A percentile compares a stretch with the other conserved stretches of the same genome.
These are phyloP conservation scores for Tripterygium wilfordii DNA, from an alignment of 177 flowering plant species.

Conservation along the genomic window DNA sequence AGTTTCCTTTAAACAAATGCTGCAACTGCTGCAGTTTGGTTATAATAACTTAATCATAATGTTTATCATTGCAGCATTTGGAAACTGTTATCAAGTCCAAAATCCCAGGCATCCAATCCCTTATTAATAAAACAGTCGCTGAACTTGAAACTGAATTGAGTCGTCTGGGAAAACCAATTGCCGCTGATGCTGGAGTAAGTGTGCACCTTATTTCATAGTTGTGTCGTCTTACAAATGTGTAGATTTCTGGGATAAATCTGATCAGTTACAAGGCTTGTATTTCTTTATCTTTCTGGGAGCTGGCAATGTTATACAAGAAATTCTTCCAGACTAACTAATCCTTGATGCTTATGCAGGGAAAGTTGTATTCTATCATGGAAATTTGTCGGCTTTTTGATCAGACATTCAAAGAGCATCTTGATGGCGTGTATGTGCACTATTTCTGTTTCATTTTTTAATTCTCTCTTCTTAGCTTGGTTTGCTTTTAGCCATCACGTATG, in stretches of 20 bases:
- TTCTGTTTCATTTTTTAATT: background rate
- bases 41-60: conserved; percentile 6
- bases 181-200: conserved; percentile 93
- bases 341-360: conserved; percentile 56
- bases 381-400: conserved; percentile 82
- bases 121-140: conserved; percentile 69
- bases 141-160: conserved; percentile 82
- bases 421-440: conserved; percentile 95
- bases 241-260: too few species aligned
- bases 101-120: conserved; percentile 91
- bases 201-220: background rate
- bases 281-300: too few species aligned
- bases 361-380: conserved; percentile 76
- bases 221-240: too few species aligned
- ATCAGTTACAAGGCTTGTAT: too few species aligned
- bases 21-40: background rate
- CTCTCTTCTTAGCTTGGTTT: background rate
- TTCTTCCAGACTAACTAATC: conserved; percentile 7
- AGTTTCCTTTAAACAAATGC: background rate
- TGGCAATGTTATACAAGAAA: too few species aligned
- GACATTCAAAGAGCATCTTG: conserved; percentile 86
- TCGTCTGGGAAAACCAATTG: conserved; percentile 89
- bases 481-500: too few species aligned
- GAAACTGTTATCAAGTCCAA: conserved; percentile 88
- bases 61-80: conserved; percentile 61